Evolutionary conservation across 345 rosid species (phyloP).

Genomic region (Salix exigua): DNA sequence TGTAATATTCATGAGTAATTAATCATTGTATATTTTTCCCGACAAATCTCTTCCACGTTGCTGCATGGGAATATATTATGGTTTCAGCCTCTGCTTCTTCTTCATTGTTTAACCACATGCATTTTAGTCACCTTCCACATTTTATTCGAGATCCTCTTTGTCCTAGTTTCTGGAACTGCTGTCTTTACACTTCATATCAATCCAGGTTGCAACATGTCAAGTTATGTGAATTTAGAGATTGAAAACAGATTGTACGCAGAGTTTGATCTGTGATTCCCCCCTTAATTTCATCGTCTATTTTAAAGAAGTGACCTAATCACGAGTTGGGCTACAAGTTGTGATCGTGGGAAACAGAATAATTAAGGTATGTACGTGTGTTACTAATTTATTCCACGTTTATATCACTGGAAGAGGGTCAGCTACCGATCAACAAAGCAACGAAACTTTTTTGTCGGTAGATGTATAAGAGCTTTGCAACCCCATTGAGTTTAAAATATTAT

Average conservation of each 20-base stretch:
- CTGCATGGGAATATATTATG: background rate
- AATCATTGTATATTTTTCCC: too few species aligned
- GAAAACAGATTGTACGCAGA: background rate
- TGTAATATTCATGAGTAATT: too few species aligned
- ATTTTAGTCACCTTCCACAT: background rate
- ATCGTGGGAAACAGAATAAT: background rate
- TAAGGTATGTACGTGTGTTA: background rate
- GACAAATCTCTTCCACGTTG: background rate
- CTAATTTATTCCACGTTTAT: background rate
- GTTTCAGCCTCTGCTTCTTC: background rate
- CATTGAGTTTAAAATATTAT: too few species aligned
- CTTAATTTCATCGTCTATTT: background rate
- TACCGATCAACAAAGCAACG: too few species aligned
- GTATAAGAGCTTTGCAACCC: too few species aligned
- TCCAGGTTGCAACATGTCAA: background rate
- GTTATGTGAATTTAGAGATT: background rate
- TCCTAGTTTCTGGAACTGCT: background rate
- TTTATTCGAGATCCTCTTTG: background rate
- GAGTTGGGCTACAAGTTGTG: background rate
- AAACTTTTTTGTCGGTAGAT: too few species aligned
- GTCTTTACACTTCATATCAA: background rate
- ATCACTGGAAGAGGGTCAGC: too few species aligned
- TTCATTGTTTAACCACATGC: background rate
- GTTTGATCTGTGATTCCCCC: background rate
- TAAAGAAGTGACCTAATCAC: background rate